Evolutionary conservation across 352 stramenopile species (phyloP).

Genomic region (Pythium phragmiticola): DNA sequence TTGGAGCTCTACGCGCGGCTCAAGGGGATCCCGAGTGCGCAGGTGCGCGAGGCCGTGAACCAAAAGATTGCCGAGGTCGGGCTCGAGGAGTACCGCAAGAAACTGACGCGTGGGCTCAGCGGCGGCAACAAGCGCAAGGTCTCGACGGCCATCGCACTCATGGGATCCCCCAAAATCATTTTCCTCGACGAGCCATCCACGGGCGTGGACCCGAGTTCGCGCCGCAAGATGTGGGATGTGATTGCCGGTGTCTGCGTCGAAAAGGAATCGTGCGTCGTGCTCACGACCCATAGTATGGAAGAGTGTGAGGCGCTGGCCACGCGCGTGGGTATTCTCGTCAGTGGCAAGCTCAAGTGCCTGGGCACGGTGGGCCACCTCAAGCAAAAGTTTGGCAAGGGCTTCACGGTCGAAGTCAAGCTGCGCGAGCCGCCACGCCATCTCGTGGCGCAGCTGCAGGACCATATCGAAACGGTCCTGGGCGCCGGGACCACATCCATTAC

Average conservation of each 20-base stretch:
- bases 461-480: constrained; percentile 12
- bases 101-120: constrained; percentile 41
- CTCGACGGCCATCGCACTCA: constrained; percentile 93
- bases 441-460: neutral
- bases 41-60: constrained; percentile 30
- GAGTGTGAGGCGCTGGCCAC: constrained; percentile 40
- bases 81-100: constrained; percentile 48
- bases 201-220: constrained; percentile 91
- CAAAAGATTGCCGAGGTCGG: constrained; percentile 61
- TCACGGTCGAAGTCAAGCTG: constrained; percentile 72
- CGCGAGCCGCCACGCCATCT: constrained; percentile 25
- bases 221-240: constrained; percentile 92
- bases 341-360: constrained; percentile 38
- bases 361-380: constrained; percentile 88
- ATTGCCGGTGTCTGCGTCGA: constrained; percentile 59
- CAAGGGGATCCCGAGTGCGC: constrained; percentile 62
- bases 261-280: constrained; percentile 28
- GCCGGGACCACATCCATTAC: constrained; percentile 26
- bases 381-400: constrained; percentile 88
- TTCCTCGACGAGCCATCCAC: constrained; percentile 96
- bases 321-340: constrained; percentile 37
- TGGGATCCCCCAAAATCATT: constrained; percentile 91
- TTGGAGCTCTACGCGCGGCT: constrained; percentile 88
- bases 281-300: constrained; percentile 44
- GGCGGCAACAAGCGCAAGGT: constrained; percentile 96